These are phyloP conservation scores for Boechera divaricarpa DNA, from an alignment of 345 rosid genomes.

Conservation along the genomic window DNA sequence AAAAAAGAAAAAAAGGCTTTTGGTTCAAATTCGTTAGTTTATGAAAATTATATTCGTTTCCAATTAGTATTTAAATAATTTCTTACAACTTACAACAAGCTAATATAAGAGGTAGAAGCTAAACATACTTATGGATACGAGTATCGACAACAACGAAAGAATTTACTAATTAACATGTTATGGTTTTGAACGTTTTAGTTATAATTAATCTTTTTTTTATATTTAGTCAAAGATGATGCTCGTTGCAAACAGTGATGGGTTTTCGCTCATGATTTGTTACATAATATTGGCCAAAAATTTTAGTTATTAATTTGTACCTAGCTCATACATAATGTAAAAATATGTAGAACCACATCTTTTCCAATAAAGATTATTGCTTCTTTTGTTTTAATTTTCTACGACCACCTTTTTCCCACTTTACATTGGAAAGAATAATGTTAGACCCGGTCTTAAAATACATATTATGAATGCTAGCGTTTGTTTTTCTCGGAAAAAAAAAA, in stretches of 20 bases:
- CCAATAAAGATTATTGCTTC: background rate
- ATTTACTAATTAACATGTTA: background rate
- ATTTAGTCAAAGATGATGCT: background rate
- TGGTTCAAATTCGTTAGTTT: background rate
- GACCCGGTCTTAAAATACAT: background rate
- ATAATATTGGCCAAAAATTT: background rate
- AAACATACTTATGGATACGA: background rate
- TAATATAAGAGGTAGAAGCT: background rate
- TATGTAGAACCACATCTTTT: conserved; percentile 24
- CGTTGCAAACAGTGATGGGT: background rate
- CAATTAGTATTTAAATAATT: background rate
- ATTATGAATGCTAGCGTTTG: no score
- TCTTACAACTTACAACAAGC: background rate
- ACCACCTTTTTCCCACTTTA: background rate
- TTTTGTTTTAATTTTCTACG: background rate
- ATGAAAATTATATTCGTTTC: background rate
- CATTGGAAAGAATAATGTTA: conserved; percentile 3
- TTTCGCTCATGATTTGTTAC: background rate
- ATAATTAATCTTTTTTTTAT: background rate
- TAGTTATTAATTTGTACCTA: background rate
- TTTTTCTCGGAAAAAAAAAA: no score
- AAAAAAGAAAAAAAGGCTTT: background rate
- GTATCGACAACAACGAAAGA: background rate
- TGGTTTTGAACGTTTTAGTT: background rate
- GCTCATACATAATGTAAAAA: background rate